Evolutionary conservation across 805 yeast species (phyloP).

Genomic region (Saccharomycopsis fodiens): DNA sequence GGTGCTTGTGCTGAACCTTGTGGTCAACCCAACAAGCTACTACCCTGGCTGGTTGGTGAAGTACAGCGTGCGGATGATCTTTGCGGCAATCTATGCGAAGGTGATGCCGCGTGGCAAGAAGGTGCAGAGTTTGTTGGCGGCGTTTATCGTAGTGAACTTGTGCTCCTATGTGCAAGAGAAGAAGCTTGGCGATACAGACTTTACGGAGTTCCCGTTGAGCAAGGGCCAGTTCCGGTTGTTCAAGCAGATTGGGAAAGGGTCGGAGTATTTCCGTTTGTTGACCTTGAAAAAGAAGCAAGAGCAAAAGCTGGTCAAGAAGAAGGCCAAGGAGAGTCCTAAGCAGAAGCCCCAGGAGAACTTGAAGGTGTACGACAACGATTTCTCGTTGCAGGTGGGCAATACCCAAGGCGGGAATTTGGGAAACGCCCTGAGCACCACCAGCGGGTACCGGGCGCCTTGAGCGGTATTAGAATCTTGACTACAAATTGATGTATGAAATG

Average conservation of each 20-base stretch:
- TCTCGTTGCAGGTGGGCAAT: conserved; percentile 1
- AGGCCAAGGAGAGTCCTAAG: background rate
- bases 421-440: no score
- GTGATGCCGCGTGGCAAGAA: conserved; percentile 3
- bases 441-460: no score
- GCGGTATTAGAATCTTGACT: no score
- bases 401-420: no score
- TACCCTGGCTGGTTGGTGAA: conserved; percentile 7
- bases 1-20: conserved; percentile 1
- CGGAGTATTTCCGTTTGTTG: background rate
- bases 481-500: no score
- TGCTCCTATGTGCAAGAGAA: conserved; percentile 1
- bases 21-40: conserved; percentile 6
- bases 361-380: conserved; percentile 15
- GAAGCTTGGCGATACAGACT: background rate
- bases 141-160: conserved; percentile 11
- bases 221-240: conserved; percentile 2
- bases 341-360: background rate
- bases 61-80: conserved; percentile 4
- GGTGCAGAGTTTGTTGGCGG: conserved; percentile 11
- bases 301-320: background rate
- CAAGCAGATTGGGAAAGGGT: background rate
- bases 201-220: conserved; percentile 2
- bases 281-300: background rate
- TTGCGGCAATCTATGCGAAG: conserved; percentile 1